These are phyloP conservation scores for Ilyonectria robusta DNA, from an alignment of 2,329 filamentous ascomycete species.

Conservation along the genomic window DNA sequence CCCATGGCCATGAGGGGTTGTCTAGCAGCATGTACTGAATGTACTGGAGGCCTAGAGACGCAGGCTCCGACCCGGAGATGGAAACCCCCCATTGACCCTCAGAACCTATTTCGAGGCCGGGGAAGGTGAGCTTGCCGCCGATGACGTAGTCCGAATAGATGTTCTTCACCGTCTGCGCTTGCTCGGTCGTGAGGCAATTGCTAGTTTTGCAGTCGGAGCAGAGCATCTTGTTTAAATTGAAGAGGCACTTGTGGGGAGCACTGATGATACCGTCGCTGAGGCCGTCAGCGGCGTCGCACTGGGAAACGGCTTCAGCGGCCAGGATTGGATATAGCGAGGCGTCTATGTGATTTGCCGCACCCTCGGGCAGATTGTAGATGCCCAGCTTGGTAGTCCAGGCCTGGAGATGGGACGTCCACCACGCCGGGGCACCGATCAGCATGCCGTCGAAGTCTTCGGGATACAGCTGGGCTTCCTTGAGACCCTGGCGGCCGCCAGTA, in stretches of 20 bases:
- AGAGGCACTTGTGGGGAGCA: slow-evolving; percentile 58
- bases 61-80: neutral
- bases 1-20: slow-evolving; percentile 7
- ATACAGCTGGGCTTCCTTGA: slow-evolving; percentile 2
- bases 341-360: neutral
- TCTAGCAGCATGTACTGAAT: slow-evolving; percentile 7
- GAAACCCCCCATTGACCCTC: neutral
- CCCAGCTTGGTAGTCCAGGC: slow-evolving; percentile 57
- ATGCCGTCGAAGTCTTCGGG: slow-evolving; percentile 47
- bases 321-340: slow-evolving; percentile 59
- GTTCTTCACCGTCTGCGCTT: slow-evolving; percentile 11
- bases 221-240: slow-evolving; percentile 57
- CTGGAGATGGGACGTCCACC: slow-evolving; percentile 60
- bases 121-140: neutral
- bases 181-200: slow-evolving; percentile 1
- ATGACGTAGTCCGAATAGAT: neutral
- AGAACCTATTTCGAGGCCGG: neutral
- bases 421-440: slow-evolving; percentile 61
- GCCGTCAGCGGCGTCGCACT: slow-evolving; percentile 66
- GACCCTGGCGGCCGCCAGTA: slow-evolving; percentile 5
- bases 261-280: slow-evolving; percentile 64
- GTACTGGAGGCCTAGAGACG: neutral
- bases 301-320: slow-evolving; percentile 58
- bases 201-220: slow-evolving; percentile 47
- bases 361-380: neutral